Base-by-base conservation (phyloP, 2,329 filamentous ascomycete genomes). In the Botrytis elliptica region DNA sequence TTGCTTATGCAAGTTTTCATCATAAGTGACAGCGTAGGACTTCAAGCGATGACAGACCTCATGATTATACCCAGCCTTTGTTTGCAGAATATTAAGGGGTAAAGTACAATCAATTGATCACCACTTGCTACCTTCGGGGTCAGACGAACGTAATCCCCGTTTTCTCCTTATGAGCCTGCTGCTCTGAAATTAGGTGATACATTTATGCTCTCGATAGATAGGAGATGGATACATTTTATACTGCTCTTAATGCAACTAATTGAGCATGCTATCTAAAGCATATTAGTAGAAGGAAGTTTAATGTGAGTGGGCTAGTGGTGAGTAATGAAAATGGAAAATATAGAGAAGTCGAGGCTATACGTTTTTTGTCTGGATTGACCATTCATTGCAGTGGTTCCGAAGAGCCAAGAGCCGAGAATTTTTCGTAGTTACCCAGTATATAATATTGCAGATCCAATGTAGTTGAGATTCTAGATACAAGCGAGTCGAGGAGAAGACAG, bases 11-110 rank as follows among this genome's bases (percentile, higher is more conserved):
- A 25, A 4, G 25, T 18, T 40, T n/a, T 25, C 0, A 40, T 9
- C 4, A 25, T n/a, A n/a, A 7, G 7, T 8, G 12, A 16, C 12
- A 62, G 4, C 22, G n/a, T 0, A 9, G 18, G 1, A 8, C 3
- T 18, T 9, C 22, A n/a, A n/a, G 36, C 3, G 6, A 63, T 7
- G 29, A 63, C 20, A 63, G 8, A 18, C 36, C 22, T 63, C 25
- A 0, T 1, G 22, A 40, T n/a, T 1, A n/a, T 25, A 46, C 44
- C 3, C 22, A 63, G 12, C 12, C 59, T 4, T n/a, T 14, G 3
- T 6, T n/a, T 6, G n/a, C 36, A 8, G 25, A 62, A 14, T 9
- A 4, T 3, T 1, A 38, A n/a, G 10, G 22, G 12, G 7, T 4
- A n/a, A 62, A 16, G 12, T 3, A 7, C 12, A 25, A 3, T 16